Base-by-base conservation (phyloP, 2,329 filamentous ascomycete species). In the Phoma sp. region DNA sequence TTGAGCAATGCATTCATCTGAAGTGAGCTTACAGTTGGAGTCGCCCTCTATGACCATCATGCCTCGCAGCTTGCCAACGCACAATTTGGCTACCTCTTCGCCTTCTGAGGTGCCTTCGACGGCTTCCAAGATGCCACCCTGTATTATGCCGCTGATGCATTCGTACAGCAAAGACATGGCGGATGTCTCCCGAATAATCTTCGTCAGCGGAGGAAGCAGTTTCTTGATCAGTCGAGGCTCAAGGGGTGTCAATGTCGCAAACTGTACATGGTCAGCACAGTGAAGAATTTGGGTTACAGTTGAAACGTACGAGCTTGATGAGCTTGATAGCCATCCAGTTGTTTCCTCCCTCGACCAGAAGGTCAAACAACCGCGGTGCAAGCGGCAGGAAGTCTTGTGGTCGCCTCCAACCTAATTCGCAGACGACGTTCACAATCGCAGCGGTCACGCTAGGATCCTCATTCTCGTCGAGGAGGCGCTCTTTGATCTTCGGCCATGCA, bases 301-400 rank as follows among this genome's bases (percentile, higher is more conserved):
- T 1, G 19, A n/a, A 12, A 78, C 85, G 64, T 75, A 94, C 91
- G 60, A 99, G 84, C 78, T 99, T 99, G 74, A 99, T 98, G 60
- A 99, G 86, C 75, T 99, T 99, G 73, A 99, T 99, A 55, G 93
- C 93, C 94, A 99, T 98, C 95, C 95, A 99, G 76, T 99, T 99
- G 76, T 99, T 98, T 33, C 90, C 90, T 51, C 92, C 89, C 57
- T 96, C 90, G 12, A 97, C 93, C 24, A 99, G 80, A 17, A 99
- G 82, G 71, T 97, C 93, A 68, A 98, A 99, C 24, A 99, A 78
- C 55, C 95, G 84, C 8, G 95, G 95, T 0, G 95, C 95, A 27
- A 99, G 81, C 13, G 95, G 91, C 27, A 99, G 81, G 67, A 98
- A 98, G 75, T 99, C 95, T 64, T 94, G 89, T 4, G 95, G 95